phyloP scores from a whole-genome alignment of 2,329 filamentous ascomycete genomes.

The Alternaria sp. region DNA sequence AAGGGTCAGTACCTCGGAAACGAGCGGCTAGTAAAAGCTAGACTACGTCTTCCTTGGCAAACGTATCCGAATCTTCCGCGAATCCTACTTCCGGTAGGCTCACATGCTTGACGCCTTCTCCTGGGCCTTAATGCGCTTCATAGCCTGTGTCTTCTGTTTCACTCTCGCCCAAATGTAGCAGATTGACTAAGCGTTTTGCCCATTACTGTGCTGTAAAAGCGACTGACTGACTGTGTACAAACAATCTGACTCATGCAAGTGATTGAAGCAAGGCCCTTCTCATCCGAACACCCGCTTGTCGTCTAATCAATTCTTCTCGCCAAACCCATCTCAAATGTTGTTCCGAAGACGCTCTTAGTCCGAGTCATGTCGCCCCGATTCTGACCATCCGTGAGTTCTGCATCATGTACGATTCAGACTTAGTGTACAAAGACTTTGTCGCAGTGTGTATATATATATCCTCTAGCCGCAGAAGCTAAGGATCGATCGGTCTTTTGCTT shows the following conservation, averaged over 20 bases:
- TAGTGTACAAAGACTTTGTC: constrained; percentile 24
- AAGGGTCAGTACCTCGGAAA: not conserved
- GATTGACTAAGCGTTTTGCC: not conserved
- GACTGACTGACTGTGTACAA: not conserved
- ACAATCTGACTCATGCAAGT: not conserved
- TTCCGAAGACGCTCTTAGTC: not conserved
- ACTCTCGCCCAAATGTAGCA: not conserved
- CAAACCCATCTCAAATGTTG: not conserved
- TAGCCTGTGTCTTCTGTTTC: not conserved
- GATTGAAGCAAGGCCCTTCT: not conserved
- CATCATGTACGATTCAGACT: not conserved
- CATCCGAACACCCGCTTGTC: not conserved
- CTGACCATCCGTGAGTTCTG: not conserved
- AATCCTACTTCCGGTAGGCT: not conserved
- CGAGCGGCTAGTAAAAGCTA: too few species aligned
- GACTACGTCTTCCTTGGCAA: too few species aligned
- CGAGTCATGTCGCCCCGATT: not conserved
- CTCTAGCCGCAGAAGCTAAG: too few species aligned
- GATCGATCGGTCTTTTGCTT: too few species aligned
- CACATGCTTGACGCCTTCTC: not conserved
- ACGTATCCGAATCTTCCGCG: not conserved
- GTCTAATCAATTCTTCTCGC: not conserved
- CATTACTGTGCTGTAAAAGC: not conserved
- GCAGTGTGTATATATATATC: too few species aligned
- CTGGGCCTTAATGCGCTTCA: not conserved